Base-by-base conservation (phyloP, 2,329 filamentous ascomycete genomes). In the Cladosporium halotolerans region DNA sequence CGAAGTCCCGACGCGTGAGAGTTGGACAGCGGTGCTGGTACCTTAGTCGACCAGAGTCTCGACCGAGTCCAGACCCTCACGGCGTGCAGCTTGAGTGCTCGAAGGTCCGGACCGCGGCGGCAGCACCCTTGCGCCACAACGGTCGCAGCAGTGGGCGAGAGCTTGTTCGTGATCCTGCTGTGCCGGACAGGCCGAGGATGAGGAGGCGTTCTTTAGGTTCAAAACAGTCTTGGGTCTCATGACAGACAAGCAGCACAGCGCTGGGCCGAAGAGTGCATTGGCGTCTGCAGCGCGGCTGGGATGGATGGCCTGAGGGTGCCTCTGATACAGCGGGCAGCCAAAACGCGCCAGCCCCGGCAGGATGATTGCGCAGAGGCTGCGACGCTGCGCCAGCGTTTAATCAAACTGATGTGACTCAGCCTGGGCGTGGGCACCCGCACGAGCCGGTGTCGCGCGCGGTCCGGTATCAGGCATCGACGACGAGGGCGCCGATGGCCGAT, bases 181-280 rank as follows among this genome's bases (percentile, higher is more conserved):
- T 16, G 45, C 23, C 45, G 34, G 23, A 31, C 32, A 34, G 34
- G 45, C 28, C 45, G 13, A 40, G 14, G 13, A n/a, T 28, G 45
- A 48, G 18, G 36, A 40, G 45, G 45, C 36, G 45, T 44, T 33
- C 11, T 43, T 18, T n/a, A 43, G 47, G 40, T 43, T 44, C 16
- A 9, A 10, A 43, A 50, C 14, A 11, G 38, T 18, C 47, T 44
- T 23, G 31, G 40, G 32, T 44, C 47, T 28, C 47, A 44, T 51
- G 47, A 51, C 40, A 39, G 36, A 14, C n/a, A 5, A 39, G 36
- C n/a, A 39, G 36, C 23, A 5, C 23, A 28, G 23, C 4, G 10
- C 10, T n/a, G 36, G 36, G 36, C 36, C 36, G 36, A 39, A 14
- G 10, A 4, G 4, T 39, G 10, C 23, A 28, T 28, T 28, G 23